These are phyloP conservation scores for Biscogniauxia marginata DNA, from an alignment of 2,329 filamentous ascomycete species.

Conservation along the genomic window DNA sequence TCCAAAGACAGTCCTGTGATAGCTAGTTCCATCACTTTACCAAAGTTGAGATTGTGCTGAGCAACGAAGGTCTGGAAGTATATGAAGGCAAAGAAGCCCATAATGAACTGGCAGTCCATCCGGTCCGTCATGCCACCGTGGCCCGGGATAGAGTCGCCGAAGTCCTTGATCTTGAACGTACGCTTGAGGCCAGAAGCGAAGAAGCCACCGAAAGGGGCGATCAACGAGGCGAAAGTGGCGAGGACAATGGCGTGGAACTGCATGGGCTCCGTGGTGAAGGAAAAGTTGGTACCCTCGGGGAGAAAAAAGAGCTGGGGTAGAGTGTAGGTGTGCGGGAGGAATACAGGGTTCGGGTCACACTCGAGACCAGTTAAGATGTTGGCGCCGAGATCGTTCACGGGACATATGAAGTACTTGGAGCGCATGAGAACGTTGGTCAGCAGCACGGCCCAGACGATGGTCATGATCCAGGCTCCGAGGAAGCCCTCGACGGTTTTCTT, in stretches of 20 bases:
- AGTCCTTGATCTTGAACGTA: slow-evolving; percentile 99
- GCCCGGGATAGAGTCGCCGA: slow-evolving; percentile 95
- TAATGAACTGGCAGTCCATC: slow-evolving; percentile 99
- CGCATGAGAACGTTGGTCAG: slow-evolving; percentile 83
- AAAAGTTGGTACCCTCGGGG: slow-evolving; percentile 46
- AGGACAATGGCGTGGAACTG: slow-evolving; percentile 91
- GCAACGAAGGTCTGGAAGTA: slow-evolving; percentile 99
- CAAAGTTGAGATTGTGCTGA: slow-evolving; percentile 79
- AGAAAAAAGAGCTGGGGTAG: slow-evolving; percentile 60
- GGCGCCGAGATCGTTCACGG: slow-evolving; percentile 91
- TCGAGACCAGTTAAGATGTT: slow-evolving; percentile 89
- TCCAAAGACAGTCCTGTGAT: slow-evolving; percentile 86
- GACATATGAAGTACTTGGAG: slow-evolving; percentile 97
- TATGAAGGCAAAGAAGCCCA: slow-evolving; percentile 98
- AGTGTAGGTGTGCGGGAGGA: slow-evolving; percentile 58
- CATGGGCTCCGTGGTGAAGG: slow-evolving; percentile 78
- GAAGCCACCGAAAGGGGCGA: slow-evolving; percentile 96
- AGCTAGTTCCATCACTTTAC: slow-evolving; percentile 83
- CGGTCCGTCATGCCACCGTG: slow-evolving; percentile 98
- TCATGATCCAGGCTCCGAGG: slow-evolving; percentile 94
- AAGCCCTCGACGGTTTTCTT: slow-evolving; percentile 99
- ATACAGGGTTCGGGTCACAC: slow-evolving; percentile 89
- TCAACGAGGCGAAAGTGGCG: slow-evolving; percentile 91
- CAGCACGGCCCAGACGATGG: slow-evolving; percentile 77
- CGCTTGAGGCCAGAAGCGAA: slow-evolving; percentile 97